Conservation (phyloP, 1,284 basidiomycete species). For the Acaromyces ingoldii region DNA sequence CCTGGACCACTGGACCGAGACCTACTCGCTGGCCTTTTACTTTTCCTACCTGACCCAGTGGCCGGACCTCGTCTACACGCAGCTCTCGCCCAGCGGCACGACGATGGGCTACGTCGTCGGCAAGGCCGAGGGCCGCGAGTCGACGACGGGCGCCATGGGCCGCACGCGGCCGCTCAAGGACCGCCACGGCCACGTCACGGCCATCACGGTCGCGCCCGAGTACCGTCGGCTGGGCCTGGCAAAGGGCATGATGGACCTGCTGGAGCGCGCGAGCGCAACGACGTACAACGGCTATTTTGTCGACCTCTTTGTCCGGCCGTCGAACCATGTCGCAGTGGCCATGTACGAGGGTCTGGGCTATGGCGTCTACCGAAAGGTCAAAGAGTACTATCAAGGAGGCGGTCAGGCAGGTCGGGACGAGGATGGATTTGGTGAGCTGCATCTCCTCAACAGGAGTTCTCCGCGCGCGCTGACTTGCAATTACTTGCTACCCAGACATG, state of each 20-base stretch:
- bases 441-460: background rate
- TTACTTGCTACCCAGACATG: conserved; percentile 63
- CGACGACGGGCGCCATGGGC: conserved; percentile 8
- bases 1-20: conserved; percentile 88
- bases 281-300: conserved; percentile 68
- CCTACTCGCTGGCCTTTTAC: conserved; percentile 81
- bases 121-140: conserved; percentile 42
- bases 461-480: background rate
- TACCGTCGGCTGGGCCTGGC: conserved; percentile 79
- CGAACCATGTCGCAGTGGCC: conserved; percentile 57
- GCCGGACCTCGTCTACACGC: conserved; percentile 79
- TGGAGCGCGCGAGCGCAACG: conserved; percentile 71
- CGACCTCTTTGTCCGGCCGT: conserved; percentile 81
- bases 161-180: conserved; percentile 15
- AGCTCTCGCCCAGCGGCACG: conserved; percentile 54
- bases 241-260: conserved; percentile 70
- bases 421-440: conserved; percentile 78
- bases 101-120: conserved; percentile 42
- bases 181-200: conserved; percentile 67
- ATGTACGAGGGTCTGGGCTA: conserved; percentile 86
- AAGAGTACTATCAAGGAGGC: conserved; percentile 76
- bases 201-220: conserved; percentile 82
- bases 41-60: conserved; percentile 77
- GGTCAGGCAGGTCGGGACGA: conserved; percentile 64
- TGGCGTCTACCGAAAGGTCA: conserved; percentile 75